phyloP scores from a whole-genome alignment of 2,329 filamentous ascomycete genomes.

The Pseudogymnoascus pannorum region DNA sequence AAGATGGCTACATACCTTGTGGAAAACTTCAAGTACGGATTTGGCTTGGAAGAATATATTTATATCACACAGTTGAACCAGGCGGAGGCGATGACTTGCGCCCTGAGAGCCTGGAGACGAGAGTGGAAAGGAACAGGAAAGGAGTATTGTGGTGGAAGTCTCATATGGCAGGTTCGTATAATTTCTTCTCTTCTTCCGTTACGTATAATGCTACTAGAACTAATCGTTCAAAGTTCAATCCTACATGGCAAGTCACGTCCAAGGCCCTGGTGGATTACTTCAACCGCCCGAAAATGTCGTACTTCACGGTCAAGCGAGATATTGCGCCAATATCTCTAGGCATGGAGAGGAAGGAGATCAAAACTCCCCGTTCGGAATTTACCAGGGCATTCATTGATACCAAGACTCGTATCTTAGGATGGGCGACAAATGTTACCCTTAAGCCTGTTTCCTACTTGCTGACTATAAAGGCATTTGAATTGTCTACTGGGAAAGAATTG shows the following conservation, averaged over 20 bases:
- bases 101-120: conserved; percentile 59
- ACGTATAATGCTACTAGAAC: conserved; percentile 38
- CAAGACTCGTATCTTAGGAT: conserved; percentile 45
- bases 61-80: conserved; percentile 62
- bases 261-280: conserved; percentile 71
- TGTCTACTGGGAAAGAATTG: not conserved
- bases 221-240: conserved; percentile 56
- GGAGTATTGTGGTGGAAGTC: conserved; percentile 63
- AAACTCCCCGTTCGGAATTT: conserved; percentile 46
- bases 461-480: conserved; percentile 22
- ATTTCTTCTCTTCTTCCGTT: conserved; percentile 75
- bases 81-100: conserved; percentile 53
- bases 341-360: conserved; percentile 40
- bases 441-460: conserved; percentile 43
- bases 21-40: conserved; percentile 68
- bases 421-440: conserved; percentile 49
- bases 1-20: conserved; percentile 77
- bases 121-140: conserved; percentile 64
- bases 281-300: conserved; percentile 65
- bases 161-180: conserved; percentile 77
- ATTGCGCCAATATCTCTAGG: conserved; percentile 2
- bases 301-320: conserved; percentile 56
- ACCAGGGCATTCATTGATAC: conserved; percentile 43
- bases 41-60: conserved; percentile 55
- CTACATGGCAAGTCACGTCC: conserved; percentile 73